Percentiles rank a stretch among this genome's conserved stretches.
These are phyloP conservation scores for Allium cepa DNA, from an alignment of 106 monocot genomes.

Conservation along the genomic window DNA sequence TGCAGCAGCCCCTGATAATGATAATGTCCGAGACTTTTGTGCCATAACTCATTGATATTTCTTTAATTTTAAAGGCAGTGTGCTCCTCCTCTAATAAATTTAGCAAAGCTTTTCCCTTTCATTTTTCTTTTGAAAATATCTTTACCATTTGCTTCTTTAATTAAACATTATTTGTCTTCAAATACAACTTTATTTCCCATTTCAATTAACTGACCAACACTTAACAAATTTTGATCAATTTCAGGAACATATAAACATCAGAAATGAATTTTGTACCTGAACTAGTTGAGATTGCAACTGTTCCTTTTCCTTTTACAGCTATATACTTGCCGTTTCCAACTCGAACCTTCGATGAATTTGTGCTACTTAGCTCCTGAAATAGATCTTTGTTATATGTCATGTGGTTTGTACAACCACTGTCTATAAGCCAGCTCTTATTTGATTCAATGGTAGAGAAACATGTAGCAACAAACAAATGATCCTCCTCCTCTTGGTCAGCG, in stretches of 20 bases:
- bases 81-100: constrained; percentile 4
- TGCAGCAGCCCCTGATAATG: not conserved
- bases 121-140: not conserved
- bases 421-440: too few species aligned
- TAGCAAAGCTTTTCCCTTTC: not conserved
- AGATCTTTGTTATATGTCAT: too few species aligned
- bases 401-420: too few species aligned
- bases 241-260: too few species aligned
- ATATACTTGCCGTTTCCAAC: not conserved
- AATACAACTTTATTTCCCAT: too few species aligned
- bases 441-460: too few species aligned
- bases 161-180: not conserved
- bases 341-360: not conserved
- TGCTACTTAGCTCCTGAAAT: not conserved
- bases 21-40: not conserved
- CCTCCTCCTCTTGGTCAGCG: too few species aligned
- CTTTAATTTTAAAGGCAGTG: constrained; percentile 1
- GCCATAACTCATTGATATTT: not conserved
- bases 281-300: not conserved
- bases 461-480: too few species aligned
- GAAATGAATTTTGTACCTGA: too few species aligned
- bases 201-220: too few species aligned
- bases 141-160: not conserved
- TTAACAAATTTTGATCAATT: too few species aligned
- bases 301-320: constrained; percentile 4